These are phyloP conservation scores for Hortiboletus flavorubellus DNA, from an alignment of 768 basidiomycete species.

Conservation along the genomic window DNA sequence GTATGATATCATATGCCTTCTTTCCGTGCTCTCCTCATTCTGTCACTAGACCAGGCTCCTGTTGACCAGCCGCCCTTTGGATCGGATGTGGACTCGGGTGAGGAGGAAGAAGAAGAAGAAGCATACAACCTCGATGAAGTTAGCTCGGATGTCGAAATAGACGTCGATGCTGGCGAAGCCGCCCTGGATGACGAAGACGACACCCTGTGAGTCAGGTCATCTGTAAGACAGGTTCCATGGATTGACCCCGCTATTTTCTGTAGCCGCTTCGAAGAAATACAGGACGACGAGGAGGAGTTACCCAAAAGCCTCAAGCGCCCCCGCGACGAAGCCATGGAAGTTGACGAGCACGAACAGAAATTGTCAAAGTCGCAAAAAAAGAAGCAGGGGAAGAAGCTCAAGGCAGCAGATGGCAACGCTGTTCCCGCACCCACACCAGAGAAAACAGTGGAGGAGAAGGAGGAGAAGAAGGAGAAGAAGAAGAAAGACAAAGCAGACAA, in stretches of 20 bases:
- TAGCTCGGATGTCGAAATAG: slow-evolving; percentile 80
- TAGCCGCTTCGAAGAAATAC: slow-evolving; percentile 72
- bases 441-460: slow-evolving; percentile 32
- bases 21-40: background rate
- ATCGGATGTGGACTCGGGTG: slow-evolving; percentile 47
- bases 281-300: slow-evolving; percentile 30
- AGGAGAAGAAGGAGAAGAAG: slow-evolving; percentile 64
- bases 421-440: slow-evolving; percentile 28
- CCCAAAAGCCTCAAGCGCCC: slow-evolving; percentile 63
- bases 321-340: slow-evolving; percentile 57
- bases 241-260: background rate
- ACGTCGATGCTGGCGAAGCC: slow-evolving; percentile 61
- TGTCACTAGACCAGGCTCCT: slow-evolving; percentile 48
- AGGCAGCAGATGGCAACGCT: slow-evolving; percentile 52
- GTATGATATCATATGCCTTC: slow-evolving; percentile 33
- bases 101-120: slow-evolving; percentile 38
- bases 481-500: slow-evolving; percentile 30
- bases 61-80: slow-evolving; percentile 49
- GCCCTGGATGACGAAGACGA: slow-evolving; percentile 50
- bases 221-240: background rate
- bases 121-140: slow-evolving; percentile 66
- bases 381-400: slow-evolving; percentile 67
- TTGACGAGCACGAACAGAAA: slow-evolving; percentile 35
- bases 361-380: slow-evolving; percentile 58
- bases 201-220: slow-evolving; percentile 36